These are phyloP conservation scores for Alopecurus myosuroides DNA, from an alignment of 176 grass and related monocot species.

Conservation along the genomic window DNA sequence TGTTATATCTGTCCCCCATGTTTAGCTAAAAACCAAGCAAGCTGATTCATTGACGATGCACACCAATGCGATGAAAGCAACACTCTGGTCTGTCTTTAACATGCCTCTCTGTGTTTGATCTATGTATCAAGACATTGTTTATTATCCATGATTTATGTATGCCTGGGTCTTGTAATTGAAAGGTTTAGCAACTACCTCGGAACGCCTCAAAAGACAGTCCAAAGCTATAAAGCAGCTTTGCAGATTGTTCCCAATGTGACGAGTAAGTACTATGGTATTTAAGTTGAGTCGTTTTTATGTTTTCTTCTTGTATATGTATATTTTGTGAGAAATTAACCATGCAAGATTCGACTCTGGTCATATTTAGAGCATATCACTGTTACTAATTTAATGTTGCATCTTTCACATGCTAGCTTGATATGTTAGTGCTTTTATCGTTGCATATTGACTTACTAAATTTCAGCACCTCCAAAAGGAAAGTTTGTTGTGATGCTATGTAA, in stretches of 20 bases:
- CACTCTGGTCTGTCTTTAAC: conserved; percentile 34
- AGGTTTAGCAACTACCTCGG: conserved; percentile 44
- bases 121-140: neutral
- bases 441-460: neutral
- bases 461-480: neutral
- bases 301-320: neutral
- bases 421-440: neutral
- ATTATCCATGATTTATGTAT: conserved; percentile 1
- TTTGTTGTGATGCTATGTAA: neutral
- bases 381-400: neutral
- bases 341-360: neutral
- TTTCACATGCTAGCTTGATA: neutral
- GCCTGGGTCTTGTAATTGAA: conserved; percentile 10
- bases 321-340: neutral
- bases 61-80: conserved; percentile 39
- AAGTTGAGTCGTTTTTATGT: neutral
- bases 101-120: neutral
- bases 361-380: conserved; percentile 13
- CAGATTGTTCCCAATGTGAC: conserved; percentile 74
- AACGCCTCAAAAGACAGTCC: conserved; percentile 71
- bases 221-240: conserved; percentile 90
- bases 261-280: conserved; percentile 44
- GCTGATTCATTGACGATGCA: conserved; percentile 27
- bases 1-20: conserved; percentile 7
- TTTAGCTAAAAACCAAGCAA: conserved; percentile 46